These are phyloP conservation scores for Silene coronaria DNA, from an alignment of 179 eudicot species.

Conservation along the genomic window DNA sequence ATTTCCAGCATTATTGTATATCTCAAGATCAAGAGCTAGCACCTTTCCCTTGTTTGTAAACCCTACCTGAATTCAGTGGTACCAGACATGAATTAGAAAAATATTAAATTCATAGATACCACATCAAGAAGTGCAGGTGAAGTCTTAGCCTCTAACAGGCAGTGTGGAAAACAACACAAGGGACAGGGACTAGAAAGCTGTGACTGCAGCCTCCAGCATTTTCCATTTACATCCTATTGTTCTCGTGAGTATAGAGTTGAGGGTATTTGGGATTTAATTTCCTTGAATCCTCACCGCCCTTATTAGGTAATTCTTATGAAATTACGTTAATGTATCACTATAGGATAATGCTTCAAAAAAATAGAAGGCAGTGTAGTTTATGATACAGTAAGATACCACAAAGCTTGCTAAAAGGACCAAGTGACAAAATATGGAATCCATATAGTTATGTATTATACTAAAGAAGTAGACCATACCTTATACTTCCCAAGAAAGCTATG, in stretches of 20 bases:
- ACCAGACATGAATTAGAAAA: not conserved
- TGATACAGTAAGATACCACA: not conserved
- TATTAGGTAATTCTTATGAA: too few relatives aligned
- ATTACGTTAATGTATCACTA: too few relatives aligned
- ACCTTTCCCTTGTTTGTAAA: constrained; percentile 80
- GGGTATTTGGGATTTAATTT: not conserved
- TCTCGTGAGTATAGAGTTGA: not conserved
- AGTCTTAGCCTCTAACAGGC: not conserved
- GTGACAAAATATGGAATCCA: not conserved
- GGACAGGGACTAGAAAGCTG: not conserved
- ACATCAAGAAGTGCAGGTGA: not conserved
- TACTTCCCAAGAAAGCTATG: constrained; percentile 99
- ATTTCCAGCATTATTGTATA: constrained; percentile 90
- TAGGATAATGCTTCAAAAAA: not conserved
- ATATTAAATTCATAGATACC: not conserved
- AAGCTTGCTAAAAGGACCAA: not conserved
- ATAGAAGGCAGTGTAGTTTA: not conserved
- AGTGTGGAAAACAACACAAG: not conserved
- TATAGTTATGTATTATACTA: not conserved
- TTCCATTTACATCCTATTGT: not conserved
- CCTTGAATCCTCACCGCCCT: not conserved
- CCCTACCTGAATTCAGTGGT: constrained; percentile 62
- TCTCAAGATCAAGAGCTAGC: constrained; percentile 85
- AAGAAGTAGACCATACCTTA: constrained; percentile 44
- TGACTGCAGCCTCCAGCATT: not conserved